Base-by-base conservation (phyloP, 116 monocot genomes). In the Posidonia oceanica region DNA sequence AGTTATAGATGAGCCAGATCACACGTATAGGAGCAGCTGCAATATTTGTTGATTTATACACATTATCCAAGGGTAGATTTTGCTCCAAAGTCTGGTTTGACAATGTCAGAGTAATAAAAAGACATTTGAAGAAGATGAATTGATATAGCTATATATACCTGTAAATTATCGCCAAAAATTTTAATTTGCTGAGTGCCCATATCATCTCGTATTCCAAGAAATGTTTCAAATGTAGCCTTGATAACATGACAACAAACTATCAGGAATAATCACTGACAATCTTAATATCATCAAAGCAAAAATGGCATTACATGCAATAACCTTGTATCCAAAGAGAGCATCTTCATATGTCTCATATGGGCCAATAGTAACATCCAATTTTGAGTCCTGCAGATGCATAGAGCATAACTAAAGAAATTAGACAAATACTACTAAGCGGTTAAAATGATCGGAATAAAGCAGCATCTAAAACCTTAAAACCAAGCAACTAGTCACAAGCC, bases 301-400 rank as follows among this genome's bases (percentile, higher is more conserved):
- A 63, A 61, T 63, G 18, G 56, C 17, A 41, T n/a, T 52, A 0
- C 12, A 53, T 7, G 62, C 36, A 69, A 42, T 3, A 39, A 91
- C 94, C 94, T 91, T 97, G 72, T 97, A 97, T 69, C 96, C 92
- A 85, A 91, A 97, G 75, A 91, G 85, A 69, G 57, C 68, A 82
- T 97, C 96, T 81, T 97, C 92, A 63, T 97, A 97, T 58, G 96
- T 97, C 76, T 97, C 96, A 72, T 97, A 97, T 22, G 96, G 92
- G 41, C 96, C 96, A 80, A 97, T 97, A 2, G 96, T 97, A 56
- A 97, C 71, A 79, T 97, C 96, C 80, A 97, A 78, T 73, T 89
- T 91, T 61, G 96, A 97, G 66, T 91, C 96, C 96, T 97, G 70
- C 21, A 83, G 74, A 75, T 51, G 8, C 67, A 66, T 23, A 22